A percentile compares a stretch with the other conserved stretches of the same genome.
These are phyloP conservation scores for Colletotrichum sp. DNA, from an alignment of 2,329 filamentous ascomycete species.

Conservation along the genomic window DNA sequence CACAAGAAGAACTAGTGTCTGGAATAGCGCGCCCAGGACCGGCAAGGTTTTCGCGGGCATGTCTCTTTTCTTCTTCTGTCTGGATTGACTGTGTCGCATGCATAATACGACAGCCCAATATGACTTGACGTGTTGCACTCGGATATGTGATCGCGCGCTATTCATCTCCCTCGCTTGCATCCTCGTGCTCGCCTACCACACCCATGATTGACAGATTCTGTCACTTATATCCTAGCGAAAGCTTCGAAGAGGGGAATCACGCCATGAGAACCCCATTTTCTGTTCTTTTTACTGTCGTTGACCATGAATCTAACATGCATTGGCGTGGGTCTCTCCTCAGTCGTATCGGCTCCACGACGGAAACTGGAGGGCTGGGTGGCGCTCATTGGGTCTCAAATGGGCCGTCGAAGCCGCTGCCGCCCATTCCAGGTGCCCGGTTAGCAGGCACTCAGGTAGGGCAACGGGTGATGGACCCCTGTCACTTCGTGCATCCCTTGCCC, in stretches of 20 bases:
- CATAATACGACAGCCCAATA: background rate
- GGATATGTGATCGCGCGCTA: background rate
- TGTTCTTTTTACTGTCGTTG: background rate
- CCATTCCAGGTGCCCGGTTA: conserved; percentile 13
- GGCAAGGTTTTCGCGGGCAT: background rate
- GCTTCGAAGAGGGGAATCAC: background rate
- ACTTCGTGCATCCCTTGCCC: background rate
- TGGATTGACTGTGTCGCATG: background rate
- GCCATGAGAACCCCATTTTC: background rate
- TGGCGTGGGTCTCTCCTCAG: background rate
- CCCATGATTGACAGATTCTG: background rate
- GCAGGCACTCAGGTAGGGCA: background rate
- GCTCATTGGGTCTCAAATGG: background rate
- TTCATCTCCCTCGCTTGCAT: background rate
- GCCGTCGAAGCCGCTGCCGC: background rate
- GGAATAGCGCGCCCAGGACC: background rate
- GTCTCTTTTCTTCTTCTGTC: background rate
- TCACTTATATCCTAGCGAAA: background rate
- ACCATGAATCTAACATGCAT: background rate
- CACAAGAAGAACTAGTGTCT: background rate
- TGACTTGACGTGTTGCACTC: background rate
- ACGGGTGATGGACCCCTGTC: background rate
- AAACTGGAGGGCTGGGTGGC: background rate
- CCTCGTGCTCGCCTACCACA: background rate
- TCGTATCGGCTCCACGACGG: background rate